Evolutionary conservation across 1,139 yeast genomes (phyloP), one percentile per base, ranked within the genome.

Genomic region (Suhomyces atakaporum): DNA sequence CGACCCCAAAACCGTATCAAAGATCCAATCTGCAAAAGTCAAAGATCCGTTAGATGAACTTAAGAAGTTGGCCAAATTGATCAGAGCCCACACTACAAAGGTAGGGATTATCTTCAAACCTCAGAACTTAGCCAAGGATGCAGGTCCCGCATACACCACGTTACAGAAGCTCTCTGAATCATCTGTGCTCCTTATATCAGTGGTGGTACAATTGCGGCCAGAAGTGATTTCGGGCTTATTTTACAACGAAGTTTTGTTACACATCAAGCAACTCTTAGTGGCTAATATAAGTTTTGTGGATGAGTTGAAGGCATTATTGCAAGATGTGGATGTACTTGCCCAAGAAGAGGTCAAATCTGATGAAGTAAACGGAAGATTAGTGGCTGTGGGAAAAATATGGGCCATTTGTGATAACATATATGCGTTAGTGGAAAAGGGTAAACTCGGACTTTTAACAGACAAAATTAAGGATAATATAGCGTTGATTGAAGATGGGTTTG

Each of bases 61-160:
- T 18, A 57, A 54, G 8, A 87, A 86, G 53, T 57, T 84, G 10
- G 58, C 78, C 22, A 68, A 74, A 39, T 63, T 87, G 29, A 66
- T 83, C n/a, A 79, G 73, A 56, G 92, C 95, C 1, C 90, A 85
- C 55, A 70, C 84, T 2, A 86, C 95, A 3, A 86, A 85, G 56
- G 68, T 84, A 3, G 95, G 95, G 5, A 78, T 87, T 26, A 75
- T 87, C 1, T 83, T 81, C 59, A 78, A 81, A 48, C 85, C 89
- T 1, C 79, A 79, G 5, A 73, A 56, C 32, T 47, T 69, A 28
- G 68, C 43, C 44, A 59, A 51, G 40, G 73, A 45, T 50, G 62
- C 31, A 4, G 67, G 61, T 11, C 78, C 87, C 0, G 82, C 84
- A 1, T 70, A 60, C 44, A 65, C 62, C 19, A 81, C 84, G 24